Conservation (phyloP, 306 rosid genomes). For the Trifolium repens region DNA sequence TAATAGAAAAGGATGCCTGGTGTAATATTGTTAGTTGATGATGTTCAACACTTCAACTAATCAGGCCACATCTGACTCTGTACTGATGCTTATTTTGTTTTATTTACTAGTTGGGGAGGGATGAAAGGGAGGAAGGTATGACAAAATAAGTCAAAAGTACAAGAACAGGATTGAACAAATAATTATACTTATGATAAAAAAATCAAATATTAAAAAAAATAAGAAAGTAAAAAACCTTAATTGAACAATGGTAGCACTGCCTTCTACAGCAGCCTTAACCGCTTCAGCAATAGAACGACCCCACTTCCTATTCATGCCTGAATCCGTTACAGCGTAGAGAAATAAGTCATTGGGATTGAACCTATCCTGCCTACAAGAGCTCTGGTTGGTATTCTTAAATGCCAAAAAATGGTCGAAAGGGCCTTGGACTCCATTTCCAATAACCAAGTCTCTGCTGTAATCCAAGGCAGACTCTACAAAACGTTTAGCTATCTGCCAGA, state of each 20-base stretch:
- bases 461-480: slow-evolving; percentile 69
- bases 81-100: background rate
- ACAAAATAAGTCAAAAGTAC: background rate
- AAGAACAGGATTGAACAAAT: slow-evolving; percentile 6
- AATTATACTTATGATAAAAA: background rate
- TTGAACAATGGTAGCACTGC: slow-evolving; percentile 95
- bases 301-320: slow-evolving; percentile 85
- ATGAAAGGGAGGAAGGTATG: background rate
- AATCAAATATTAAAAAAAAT: slow-evolving; percentile 12
- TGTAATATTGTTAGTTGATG: background rate
- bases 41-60: background rate
- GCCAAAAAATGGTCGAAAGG: slow-evolving; percentile 81
- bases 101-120: background rate
- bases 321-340: slow-evolving; percentile 89
- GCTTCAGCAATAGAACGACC: slow-evolving; percentile 87
- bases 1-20: background rate
- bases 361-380: slow-evolving; percentile 51
- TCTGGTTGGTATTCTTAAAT: slow-evolving; percentile 54
- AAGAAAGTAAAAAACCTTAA: slow-evolving; percentile 64
- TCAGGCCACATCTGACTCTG: slow-evolving; percentile 9
- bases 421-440: slow-evolving; percentile 90
- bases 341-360: slow-evolving; percentile 72
- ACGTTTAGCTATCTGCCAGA: slow-evolving; percentile 74
- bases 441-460: slow-evolving; percentile 73
- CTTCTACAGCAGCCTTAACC: slow-evolving; percentile 85